These are phyloP conservation scores for Mortierella sp. DNA, from an alignment of 371 early-diverging fungal species.

Conservation along the genomic window DNA sequence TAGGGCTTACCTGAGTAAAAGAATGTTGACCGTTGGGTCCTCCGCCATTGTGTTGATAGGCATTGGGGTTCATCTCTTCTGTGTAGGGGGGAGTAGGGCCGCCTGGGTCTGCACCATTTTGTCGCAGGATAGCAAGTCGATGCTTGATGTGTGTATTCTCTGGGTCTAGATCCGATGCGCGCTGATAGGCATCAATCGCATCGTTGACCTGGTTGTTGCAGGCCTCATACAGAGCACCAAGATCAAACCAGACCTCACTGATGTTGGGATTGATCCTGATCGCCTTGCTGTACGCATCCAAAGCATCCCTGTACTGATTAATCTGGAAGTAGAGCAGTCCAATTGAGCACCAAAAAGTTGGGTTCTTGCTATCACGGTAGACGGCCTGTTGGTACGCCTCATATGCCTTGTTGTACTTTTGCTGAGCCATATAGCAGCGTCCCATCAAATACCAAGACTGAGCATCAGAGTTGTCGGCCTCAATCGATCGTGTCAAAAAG, in stretches of 20 bases:
- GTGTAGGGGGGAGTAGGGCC: slow-evolving; percentile 66
- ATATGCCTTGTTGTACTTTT: slow-evolving; percentile 96
- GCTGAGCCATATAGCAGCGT: slow-evolving; percentile 96
- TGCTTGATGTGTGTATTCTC: slow-evolving; percentile 87
- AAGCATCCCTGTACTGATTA: slow-evolving; percentile 94
- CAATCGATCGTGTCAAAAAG: slow-evolving; percentile 87
- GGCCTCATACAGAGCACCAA: slow-evolving; percentile 97
- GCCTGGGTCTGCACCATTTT: slow-evolving; percentile 48
- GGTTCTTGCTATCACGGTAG: slow-evolving; percentile 94
- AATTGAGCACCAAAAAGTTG: slow-evolving; percentile 99
- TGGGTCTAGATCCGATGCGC: slow-evolving; percentile 94
- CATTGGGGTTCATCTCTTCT: slow-evolving; percentile 70
- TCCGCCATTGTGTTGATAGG: slow-evolving; percentile 44
- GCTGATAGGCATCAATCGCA: slow-evolving; percentile 97
- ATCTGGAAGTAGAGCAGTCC: slow-evolving; percentile 98
- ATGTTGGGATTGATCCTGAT: slow-evolving; percentile 95
- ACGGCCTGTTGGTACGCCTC: slow-evolving; percentile 99
- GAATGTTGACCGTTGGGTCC: slow-evolving; percentile 39
- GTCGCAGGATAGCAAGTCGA: slow-evolving; percentile 70
- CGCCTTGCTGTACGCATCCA: slow-evolving; percentile 98
- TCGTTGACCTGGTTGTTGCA: slow-evolving; percentile 98
- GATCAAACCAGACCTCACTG: slow-evolving; percentile 97
- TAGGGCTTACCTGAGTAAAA: slow-evolving; percentile 39
- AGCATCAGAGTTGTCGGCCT: slow-evolving; percentile 90
- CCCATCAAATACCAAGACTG: slow-evolving; percentile 98